phyloP scores from a whole-genome alignment of 306 rosid genomes.

The Begonia masoniana region DNA sequence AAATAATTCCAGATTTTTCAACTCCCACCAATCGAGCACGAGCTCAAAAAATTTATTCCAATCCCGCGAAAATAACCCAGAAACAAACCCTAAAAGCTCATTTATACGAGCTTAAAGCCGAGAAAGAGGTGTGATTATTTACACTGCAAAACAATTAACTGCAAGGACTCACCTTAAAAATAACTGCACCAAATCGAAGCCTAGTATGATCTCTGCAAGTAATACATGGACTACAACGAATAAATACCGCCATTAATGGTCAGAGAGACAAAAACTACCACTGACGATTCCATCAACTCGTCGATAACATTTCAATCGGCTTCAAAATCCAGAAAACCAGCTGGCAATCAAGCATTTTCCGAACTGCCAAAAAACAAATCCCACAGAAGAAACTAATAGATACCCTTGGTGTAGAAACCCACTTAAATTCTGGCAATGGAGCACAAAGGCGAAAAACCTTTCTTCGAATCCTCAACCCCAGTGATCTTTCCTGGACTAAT shows the following conservation, averaged over 20 bases:
- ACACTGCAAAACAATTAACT: neutral
- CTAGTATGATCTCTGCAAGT: conserved; percentile 34
- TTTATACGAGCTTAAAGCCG: conserved; percentile 2
- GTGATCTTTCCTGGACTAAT: conserved; percentile 14
- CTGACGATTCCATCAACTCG: conserved; percentile 63
- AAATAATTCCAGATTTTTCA: conserved; percentile 7
- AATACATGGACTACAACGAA: conserved; percentile 35
- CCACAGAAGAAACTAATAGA: conserved; percentile 1
- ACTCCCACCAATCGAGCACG: conserved; percentile 15
- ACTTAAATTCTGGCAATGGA: conserved; percentile 17
- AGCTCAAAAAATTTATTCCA: neutral
- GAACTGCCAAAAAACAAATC: neutral
- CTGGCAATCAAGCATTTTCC: conserved; percentile 37
- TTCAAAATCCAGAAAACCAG: conserved; percentile 25
- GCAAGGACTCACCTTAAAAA: conserved; percentile 50
- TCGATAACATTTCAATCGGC: conserved; percentile 47
- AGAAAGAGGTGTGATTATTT: neutral
- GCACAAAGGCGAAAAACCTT: conserved; percentile 3
- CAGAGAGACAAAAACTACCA: conserved; percentile 16
- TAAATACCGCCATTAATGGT: conserved; percentile 47
- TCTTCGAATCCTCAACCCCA: conserved; percentile 15
- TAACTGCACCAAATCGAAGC: conserved; percentile 29
- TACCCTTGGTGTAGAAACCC: conserved; percentile 5
- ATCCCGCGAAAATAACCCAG: conserved; percentile 4
- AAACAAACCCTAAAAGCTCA: conserved; percentile 19